A percentile compares a stretch with the other conserved stretches of the same genome.
Evolutionary conservation across 164 flowering plant species (phyloP).

Genomic region (Taxillus chinensis): DNA sequence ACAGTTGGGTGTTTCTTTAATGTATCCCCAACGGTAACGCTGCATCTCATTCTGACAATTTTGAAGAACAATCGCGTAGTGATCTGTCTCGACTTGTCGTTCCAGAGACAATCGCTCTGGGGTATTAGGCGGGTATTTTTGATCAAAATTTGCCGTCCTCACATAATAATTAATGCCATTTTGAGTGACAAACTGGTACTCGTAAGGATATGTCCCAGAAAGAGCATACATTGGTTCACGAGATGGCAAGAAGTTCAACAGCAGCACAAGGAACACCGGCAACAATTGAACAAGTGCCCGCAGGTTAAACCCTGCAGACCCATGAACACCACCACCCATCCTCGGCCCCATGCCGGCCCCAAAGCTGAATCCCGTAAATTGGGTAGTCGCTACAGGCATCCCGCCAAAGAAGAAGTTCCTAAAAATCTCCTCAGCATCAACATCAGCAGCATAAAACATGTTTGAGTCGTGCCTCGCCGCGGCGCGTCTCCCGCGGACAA

Average conservation of each 20-base stretch:
- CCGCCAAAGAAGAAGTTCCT: slow-evolving; percentile 86
- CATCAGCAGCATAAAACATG: slow-evolving; percentile 60
- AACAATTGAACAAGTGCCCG: slow-evolving; percentile 54
- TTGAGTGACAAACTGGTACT: slow-evolving; percentile 31
- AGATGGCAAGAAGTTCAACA: slow-evolving; percentile 60
- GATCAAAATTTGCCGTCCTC: slow-evolving; percentile 51
- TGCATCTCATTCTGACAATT: slow-evolving; percentile 71
- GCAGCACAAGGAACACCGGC: slow-evolving; percentile 56
- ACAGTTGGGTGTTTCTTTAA: slow-evolving; percentile 58
- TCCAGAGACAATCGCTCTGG: slow-evolving; percentile 37
- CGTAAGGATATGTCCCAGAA: slow-evolving; percentile 36
- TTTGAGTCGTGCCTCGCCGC: slow-evolving; percentile 21
- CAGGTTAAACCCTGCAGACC: slow-evolving; percentile 32
- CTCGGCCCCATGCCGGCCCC: slow-evolving; percentile 52
- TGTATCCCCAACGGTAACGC: slow-evolving; percentile 64
- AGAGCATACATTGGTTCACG: slow-evolving; percentile 58
- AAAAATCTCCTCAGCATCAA: slow-evolving; percentile 86
- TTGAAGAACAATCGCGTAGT: slow-evolving; percentile 34
- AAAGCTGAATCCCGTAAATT: slow-evolving; percentile 54
- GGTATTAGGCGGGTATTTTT: slow-evolving; percentile 50
- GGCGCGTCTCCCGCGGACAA: slow-evolving; percentile 33
- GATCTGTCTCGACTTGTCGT: slow-evolving; percentile 46
- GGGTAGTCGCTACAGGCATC: slow-evolving; percentile 46
- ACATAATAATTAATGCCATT: slow-evolving; percentile 68
- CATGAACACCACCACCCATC: slow-evolving; percentile 24